A percentile compares a stretch with the other conserved stretches of the same genome.
These are phyloP conservation scores for Camelina neglecta DNA, from an alignment of 345 rosid species.

Conservation along the genomic window DNA sequence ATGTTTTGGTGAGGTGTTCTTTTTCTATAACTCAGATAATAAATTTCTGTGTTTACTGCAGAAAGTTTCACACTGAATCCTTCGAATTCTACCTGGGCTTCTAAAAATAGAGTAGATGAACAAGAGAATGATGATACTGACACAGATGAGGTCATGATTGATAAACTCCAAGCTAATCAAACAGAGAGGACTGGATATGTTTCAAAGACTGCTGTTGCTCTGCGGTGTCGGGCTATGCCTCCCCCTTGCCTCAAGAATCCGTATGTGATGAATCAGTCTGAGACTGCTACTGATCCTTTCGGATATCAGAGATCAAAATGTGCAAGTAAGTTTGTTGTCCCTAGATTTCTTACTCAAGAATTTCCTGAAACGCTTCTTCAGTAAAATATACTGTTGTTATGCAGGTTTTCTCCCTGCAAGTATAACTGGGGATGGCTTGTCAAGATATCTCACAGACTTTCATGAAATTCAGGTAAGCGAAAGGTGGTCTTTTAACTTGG, in stretches of 20 bases:
- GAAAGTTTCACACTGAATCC: constrained; percentile 51
- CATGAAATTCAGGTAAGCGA: constrained; percentile 83
- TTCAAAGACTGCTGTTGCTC: constrained; percentile 82
- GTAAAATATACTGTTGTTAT: constrained; percentile 33
- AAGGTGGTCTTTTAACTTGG: neutral
- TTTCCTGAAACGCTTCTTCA: constrained; percentile 8
- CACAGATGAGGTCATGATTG: constrained; percentile 51
- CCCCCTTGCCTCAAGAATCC: constrained; percentile 97
- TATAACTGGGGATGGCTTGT: constrained; percentile 80
- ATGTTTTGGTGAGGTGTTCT: constrained; percentile 2
- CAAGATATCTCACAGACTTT: constrained; percentile 90
- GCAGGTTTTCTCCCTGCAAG: constrained; percentile 70
- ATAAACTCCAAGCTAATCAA: constrained; percentile 43
- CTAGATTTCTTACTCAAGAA: neutral
- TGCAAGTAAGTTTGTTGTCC: constrained; percentile 58
- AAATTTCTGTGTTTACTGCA: constrained; percentile 33
- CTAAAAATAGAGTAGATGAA: constrained; percentile 52
- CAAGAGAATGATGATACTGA: constrained; percentile 52
- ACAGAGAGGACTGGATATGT: constrained; percentile 62
- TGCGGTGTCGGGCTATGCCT: constrained; percentile 86
- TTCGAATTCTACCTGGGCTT: constrained; percentile 54
- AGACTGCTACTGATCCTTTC: constrained; percentile 64
- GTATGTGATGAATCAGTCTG: constrained; percentile 62
- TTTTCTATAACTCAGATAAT: constrained; percentile 13
- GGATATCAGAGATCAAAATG: constrained; percentile 86